Base-by-base conservation (phyloP, 306 rosid genomes). In the Cajanus cajan region DNA sequence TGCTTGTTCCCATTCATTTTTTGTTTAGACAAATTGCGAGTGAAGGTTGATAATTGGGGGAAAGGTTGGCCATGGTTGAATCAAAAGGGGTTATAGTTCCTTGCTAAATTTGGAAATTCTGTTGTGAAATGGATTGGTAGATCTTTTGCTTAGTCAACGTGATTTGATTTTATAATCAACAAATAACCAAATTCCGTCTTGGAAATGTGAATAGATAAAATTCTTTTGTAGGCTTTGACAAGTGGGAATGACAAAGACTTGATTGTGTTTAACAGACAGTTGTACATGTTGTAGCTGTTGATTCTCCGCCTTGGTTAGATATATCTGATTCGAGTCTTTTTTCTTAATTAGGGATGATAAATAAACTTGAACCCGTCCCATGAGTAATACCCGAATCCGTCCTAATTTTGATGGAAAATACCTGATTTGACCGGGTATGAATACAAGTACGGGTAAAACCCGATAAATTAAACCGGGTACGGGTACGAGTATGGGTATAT, bases 71-170 rank as follows among this genome's bases (percentile, higher is more conserved):
- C 37, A 12, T 41, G 54, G 71, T 75, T 50, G 76, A 58, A 34
- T 39, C n/a, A 52, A 62, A 62, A 68, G 47, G 33, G 21, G 54
- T 73, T 74, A 55, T n/a, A 39, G 69, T 52, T 67, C 2, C 14
- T 69, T 80, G 64, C 85, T 50, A 77, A 77, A 85, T 64, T 55
- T 77, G 14, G 85, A 77, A 71, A 65, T 24, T 75, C 41, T 63
- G 39, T 52, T 70, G 78, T 68, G 69, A 83, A 78, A 37, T 58
- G 36, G 48, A 74, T 39, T 40, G 37, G 48, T 13, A 34, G n/a
- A 36, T n/a, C 10, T 52, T 71, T 79, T 7, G 51, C 11, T 14
- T 67, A 21, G 22, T 55, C 47, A 50, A 77, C 48, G 44, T 58
- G 24, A 47, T 55, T 51, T 50, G 47, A 47, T 57, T 19, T 58